Base-by-base conservation (phyloP, 768 basidiomycete genomes). In the Russula virescens region DNA sequence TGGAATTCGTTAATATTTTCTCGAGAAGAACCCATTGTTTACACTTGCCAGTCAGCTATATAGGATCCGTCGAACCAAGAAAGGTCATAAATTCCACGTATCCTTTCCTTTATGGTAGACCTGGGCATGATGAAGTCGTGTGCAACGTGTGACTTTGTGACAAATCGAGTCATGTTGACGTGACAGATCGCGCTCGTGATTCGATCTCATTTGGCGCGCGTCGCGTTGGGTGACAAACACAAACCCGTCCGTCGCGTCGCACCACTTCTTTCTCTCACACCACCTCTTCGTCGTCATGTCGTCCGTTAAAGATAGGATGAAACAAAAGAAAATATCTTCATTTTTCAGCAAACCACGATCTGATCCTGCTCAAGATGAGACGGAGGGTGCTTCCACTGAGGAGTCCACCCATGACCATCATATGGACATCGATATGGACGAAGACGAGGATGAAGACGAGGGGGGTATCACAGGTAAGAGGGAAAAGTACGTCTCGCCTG, bases 31-130 rank as follows among this genome's bases (percentile, higher is more conserved):
- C 11, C n/a, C 25, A 4, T 19, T 13, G 14, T 26, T 9, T 48
- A 9, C 7, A 49, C 69, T 67, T 68, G 81, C 85, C 86, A 87
- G 69, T 87, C 86, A 6, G 78, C 56, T 13, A 78, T 25, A 68
- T 85, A 86, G 13, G 80, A 76, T 46, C 68, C 58, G 53, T 76
- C 71, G 16, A 70, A 66, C 73, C 75, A 77, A 8, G 57, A 35
- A 13, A 74, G 61, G 9, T 68, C 52, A 61, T 70, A 73, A 34
- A 63, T 55, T 0, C 66, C 50, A 18, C 31, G 46, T 16, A 66
- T 59, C 35, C 62, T 64, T 25, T 35, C 43, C 49, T 63, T 46
- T n/a, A 65, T 23, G 16, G 19, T 52, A 11, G 23, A 67, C 28
- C 23, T 25, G 9, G 70, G n/a, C 62, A 69, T 68, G n/a, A 35